These are phyloP conservation scores for Gymnopilus junonius DNA, from an alignment of 768 basidiomycete genomes.

Conservation along the genomic window DNA sequence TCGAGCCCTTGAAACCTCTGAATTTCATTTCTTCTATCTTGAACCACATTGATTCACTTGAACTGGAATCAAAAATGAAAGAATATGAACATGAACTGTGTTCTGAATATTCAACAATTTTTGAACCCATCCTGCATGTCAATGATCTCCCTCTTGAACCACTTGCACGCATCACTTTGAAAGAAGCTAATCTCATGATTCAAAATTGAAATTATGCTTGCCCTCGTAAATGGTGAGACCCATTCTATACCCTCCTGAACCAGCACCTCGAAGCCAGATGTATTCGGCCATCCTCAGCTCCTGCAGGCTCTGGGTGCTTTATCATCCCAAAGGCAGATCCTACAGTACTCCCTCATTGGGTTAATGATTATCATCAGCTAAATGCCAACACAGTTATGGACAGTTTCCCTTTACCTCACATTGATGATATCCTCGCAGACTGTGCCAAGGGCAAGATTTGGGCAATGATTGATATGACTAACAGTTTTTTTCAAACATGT, in stretches of 20 bases:
- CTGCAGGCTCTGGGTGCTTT: slow-evolving; percentile 34
- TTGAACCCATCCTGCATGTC: no score
- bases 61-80: no score
- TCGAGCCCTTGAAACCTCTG: no score
- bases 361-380: slow-evolving; percentile 36
- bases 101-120: no score
- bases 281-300: slow-evolving; percentile 28
- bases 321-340: slow-evolving; percentile 27
- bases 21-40: no score
- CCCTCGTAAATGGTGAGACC: no score
- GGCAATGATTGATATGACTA: slow-evolving; percentile 29
- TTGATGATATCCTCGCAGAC: slow-evolving; percentile 37
- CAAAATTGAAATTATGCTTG: no score
- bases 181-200: no score
- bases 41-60: no score
- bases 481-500: slow-evolving; percentile 24
- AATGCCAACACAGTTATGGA: slow-evolving; percentile 36
- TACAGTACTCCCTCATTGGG: slow-evolving; percentile 30
- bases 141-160: no score
- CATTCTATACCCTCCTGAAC: slow-evolving; percentile 33
- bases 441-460: slow-evolving; percentile 34
- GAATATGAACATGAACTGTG: no score
- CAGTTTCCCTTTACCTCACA: slow-evolving; percentile 31
- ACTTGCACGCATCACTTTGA: no score
- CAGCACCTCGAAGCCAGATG: slow-evolving; percentile 36